Percentiles rank a stretch among this genome's conserved stretches.
Evolutionary conservation across 2,329 filamentous ascomycete species (phyloP).

Genomic region (Scedosporium dehoogii): DNA sequence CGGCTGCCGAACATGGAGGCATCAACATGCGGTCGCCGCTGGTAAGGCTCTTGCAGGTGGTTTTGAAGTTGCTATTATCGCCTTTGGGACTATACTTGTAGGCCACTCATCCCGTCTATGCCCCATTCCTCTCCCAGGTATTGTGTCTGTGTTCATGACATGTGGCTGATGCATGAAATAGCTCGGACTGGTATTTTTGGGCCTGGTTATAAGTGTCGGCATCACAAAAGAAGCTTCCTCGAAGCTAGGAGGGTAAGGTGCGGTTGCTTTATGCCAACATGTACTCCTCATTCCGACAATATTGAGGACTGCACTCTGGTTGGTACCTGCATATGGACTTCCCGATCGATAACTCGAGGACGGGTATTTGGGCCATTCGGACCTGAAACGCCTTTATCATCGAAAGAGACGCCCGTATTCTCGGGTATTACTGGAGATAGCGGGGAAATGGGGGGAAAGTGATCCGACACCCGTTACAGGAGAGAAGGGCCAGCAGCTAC

Average conservation of each 20-base stretch:
- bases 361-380: no score
- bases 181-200: background rate
- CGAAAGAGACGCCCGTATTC: no score
- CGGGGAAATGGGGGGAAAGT: background rate
- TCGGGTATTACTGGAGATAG: background rate
- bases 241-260: background rate
- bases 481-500: background rate
- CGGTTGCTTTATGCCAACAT: background rate
- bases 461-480: background rate
- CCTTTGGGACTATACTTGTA: conserved; percentile 5
- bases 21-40: conserved; percentile 19
- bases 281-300: no score
- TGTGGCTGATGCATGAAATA: background rate
- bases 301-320: no score
- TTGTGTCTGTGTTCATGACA: no score
- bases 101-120: background rate
- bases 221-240: background rate
- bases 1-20: conserved; percentile 19
- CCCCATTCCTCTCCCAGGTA: background rate
- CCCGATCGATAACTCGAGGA: no score
- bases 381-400: no score
- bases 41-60: conserved; percentile 22
- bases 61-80: conserved; percentile 1
- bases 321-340: no score
- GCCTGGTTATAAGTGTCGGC: background rate